Base-by-base conservation (phyloP, 306 rosid species). In the Prunus davidiana region DNA sequence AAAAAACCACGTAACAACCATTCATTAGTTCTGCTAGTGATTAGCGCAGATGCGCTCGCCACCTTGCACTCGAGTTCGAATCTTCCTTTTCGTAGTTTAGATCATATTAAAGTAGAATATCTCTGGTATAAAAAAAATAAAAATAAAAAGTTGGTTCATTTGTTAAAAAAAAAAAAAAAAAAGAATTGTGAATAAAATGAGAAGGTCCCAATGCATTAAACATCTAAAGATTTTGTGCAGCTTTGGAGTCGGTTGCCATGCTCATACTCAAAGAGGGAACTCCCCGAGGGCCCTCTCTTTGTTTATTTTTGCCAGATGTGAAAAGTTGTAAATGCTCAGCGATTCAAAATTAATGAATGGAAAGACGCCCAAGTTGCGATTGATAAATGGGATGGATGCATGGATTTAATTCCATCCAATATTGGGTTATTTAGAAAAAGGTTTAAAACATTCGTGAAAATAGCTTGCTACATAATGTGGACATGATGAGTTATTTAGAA, bases 1-100 rank as follows among this genome's bases (percentile, higher is more conserved):
- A 3, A 32, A 32, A 32, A 5, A 32, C 0, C 38, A 32, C 6
- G 1, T 32, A 32, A 5, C 6, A 0, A 5, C 6, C 0, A 0
- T 32, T 32, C 0, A 32, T 1, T 32, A 32, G 6, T 32, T 32
- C 0, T 32, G 1, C 1, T 0, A 5, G 1, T 32, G 6, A 32
- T 5, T 32, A 5, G 7, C 38, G 1, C 7, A 32, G 7, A 32
- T 32, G 38, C 1, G 38, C 38, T 32, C 7, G 0, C 7, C 0
- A 32, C 1, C 5, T 5, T 32, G 38, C 38, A 32, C 7, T 6
- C 7, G 7, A 32, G 7, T 32, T 32, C 6, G 7, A 32, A 32
- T 5, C 0, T 32, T 0, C 1, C 1, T 32, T 32, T 0, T 32
- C 0, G 0, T 32, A 32, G 0, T 32, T 32, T 32, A 32, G 7